phyloP scores from a whole-genome alignment of 192 early-diverging fungal genomes.

The Geranomyces michiganensis region DNA sequence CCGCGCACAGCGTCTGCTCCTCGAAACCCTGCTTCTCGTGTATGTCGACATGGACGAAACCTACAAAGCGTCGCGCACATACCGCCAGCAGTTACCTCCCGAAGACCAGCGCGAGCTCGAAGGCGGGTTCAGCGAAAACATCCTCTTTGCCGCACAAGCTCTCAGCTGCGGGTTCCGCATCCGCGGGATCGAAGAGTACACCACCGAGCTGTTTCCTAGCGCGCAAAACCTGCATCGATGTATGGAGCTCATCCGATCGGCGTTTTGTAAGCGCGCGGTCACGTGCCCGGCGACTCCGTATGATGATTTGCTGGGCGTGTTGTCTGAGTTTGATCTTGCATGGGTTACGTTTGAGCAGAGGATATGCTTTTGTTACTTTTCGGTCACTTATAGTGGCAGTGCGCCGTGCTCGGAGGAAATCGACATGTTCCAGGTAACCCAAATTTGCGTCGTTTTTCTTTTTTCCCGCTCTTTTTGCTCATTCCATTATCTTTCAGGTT shows the following conservation, averaged over 20 bases:
- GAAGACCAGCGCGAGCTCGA: slow-evolving; percentile 73
- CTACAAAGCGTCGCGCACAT: slow-evolving; percentile 51
- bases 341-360: slow-evolving; percentile 72
- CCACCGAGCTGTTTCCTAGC: slow-evolving; percentile 54
- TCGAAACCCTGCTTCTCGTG: slow-evolving; percentile 55
- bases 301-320: slow-evolving; percentile 53
- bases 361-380: slow-evolving; percentile 73
- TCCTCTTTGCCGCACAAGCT: slow-evolving; percentile 73
- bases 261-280: slow-evolving; percentile 43
- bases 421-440: slow-evolving; percentile 56
- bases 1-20: slow-evolving; percentile 55
- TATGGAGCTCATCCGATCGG: slow-evolving; percentile 59
- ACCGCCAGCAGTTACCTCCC: slow-evolving; percentile 61
- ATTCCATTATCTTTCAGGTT: slow-evolving; percentile 52
- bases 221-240: slow-evolving; percentile 54
- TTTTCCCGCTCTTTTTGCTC: not conserved
- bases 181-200: slow-evolving; percentile 65
- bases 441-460: not conserved
- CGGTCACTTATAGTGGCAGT: slow-evolving; percentile 48
- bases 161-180: slow-evolving; percentile 67
- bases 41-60: slow-evolving; percentile 50
- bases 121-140: slow-evolving; percentile 69
- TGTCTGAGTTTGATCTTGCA: slow-evolving; percentile 64
- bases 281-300: slow-evolving; percentile 35
- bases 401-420: slow-evolving; percentile 46